A percentile compares a stretch with the other conserved stretches of the same genome.
phyloP scores from a whole-genome alignment of 2,329 filamentous ascomycete genomes.

The Alternaria viburni region DNA sequence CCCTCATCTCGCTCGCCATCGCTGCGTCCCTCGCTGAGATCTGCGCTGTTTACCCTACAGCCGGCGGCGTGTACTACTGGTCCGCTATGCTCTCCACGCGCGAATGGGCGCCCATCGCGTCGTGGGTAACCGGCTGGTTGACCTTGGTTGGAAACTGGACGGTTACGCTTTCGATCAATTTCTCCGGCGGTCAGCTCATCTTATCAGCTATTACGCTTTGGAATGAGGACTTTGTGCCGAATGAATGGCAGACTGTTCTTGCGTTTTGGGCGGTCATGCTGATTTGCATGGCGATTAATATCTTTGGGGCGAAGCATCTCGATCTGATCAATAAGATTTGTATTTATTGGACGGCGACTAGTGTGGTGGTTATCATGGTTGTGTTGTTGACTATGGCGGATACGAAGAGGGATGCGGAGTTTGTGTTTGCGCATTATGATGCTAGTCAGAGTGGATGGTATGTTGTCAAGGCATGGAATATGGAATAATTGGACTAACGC shows the following conservation, averaged over 20 bases:
- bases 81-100: constrained; percentile 69
- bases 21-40: constrained; percentile 77
- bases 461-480: constrained; percentile 12
- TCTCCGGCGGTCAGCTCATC: constrained; percentile 68
- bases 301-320: constrained; percentile 67
- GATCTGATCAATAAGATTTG: constrained; percentile 75
- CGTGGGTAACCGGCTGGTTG: constrained; percentile 74
- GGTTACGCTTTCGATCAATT: constrained; percentile 68
- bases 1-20: constrained; percentile 69
- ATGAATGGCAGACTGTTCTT: constrained; percentile 71
- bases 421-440: constrained; percentile 73
- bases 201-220: constrained; percentile 72
- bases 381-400: constrained; percentile 68
- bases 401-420: constrained; percentile 63
- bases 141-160: constrained; percentile 79
- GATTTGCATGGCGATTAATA: constrained; percentile 68
- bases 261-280: constrained; percentile 76
- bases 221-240: constrained; percentile 72
- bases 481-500: background rate
- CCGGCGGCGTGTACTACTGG: constrained; percentile 77
- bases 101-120: constrained; percentile 70
- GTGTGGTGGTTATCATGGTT: constrained; percentile 72
- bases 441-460: constrained; percentile 68
- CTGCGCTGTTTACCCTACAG: constrained; percentile 76
- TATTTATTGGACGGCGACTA: constrained; percentile 73